phyloP scores from a whole-genome alignment of 306 rosid species.

The Vigna nakashimae region DNA sequence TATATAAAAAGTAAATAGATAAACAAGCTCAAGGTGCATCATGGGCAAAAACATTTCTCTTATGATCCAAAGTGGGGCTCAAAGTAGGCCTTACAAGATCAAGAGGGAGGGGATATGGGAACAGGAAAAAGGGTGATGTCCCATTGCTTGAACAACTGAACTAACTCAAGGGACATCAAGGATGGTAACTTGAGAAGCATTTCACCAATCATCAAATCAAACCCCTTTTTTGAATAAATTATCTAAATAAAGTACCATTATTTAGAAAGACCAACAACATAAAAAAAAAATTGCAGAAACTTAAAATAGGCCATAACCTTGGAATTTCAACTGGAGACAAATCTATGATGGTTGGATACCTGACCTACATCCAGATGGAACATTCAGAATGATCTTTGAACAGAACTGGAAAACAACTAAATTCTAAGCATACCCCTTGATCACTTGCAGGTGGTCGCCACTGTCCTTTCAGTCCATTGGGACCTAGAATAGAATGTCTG shows the following conservation, averaged over 20 bases:
- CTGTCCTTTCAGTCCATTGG: constrained; percentile 72
- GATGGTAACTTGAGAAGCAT: neutral
- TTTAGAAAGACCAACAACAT: constrained; percentile 9
- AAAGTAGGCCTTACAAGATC: neutral
- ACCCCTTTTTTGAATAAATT: neutral
- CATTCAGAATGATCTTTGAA: constrained; percentile 47
- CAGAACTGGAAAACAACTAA: constrained; percentile 35
- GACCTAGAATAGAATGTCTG: constrained; percentile 84
- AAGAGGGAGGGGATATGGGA: neutral
- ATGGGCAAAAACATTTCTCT: neutral
- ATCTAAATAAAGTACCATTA: neutral
- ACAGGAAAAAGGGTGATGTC: neutral
- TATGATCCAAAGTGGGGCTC: neutral
- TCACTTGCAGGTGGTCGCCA: constrained; percentile 70
- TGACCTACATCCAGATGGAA: constrained; percentile 65
- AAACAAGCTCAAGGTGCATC: constrained; percentile 28
- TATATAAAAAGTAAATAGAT: constrained; percentile 30
- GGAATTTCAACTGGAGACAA: constrained; percentile 68
- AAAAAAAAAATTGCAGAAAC: constrained; percentile 25
- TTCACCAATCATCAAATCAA: constrained; percentile 18
- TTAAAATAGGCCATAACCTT: constrained; percentile 59
- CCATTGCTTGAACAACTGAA: neutral
- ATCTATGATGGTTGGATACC: constrained; percentile 72
- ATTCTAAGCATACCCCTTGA: constrained; percentile 64
- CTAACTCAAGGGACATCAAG: constrained; percentile 12